phyloP scores from a whole-genome alignment of 73 alveolate species.

The Symbiodinium pilosum region DNA sequence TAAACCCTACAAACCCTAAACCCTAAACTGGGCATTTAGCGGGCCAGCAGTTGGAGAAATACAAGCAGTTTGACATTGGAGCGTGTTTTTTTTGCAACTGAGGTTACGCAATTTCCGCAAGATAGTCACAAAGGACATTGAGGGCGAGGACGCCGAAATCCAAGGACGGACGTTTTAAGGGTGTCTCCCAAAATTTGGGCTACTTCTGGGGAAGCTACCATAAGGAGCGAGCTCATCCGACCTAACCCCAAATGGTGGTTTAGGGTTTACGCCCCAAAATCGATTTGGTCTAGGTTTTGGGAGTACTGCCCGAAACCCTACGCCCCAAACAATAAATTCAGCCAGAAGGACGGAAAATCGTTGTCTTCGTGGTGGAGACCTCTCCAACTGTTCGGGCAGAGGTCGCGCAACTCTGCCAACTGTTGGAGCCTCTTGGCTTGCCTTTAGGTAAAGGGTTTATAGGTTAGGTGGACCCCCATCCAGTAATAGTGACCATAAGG shows the following conservation, averaged over 20 bases:
- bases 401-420: constrained; percentile 53
- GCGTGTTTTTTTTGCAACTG: neutral
- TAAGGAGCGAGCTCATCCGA: neutral
- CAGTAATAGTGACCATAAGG: no score
- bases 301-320: no score
- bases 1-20: no score
- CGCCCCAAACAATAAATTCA: no score
- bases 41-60: neutral
- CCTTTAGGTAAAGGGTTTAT: no score
- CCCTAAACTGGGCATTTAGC: no score
- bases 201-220: neutral
- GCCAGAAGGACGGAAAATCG: no score
- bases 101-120: constrained; percentile 86
- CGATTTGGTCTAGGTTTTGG: neutral
- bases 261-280: neutral
- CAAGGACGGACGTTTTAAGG: no score
- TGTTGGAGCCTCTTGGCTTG: constrained; percentile 42
- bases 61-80: neutral
- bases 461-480: no score
- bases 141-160: constrained; percentile 33
- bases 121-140: constrained; percentile 50
- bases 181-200: neutral
- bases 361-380: constrained; percentile 55
- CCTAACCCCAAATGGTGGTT: neutral
- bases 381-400: constrained; percentile 54